phyloP scores from a whole-genome alignment of 192 early-diverging fungal species.

The Dissophora globulifera region DNA sequence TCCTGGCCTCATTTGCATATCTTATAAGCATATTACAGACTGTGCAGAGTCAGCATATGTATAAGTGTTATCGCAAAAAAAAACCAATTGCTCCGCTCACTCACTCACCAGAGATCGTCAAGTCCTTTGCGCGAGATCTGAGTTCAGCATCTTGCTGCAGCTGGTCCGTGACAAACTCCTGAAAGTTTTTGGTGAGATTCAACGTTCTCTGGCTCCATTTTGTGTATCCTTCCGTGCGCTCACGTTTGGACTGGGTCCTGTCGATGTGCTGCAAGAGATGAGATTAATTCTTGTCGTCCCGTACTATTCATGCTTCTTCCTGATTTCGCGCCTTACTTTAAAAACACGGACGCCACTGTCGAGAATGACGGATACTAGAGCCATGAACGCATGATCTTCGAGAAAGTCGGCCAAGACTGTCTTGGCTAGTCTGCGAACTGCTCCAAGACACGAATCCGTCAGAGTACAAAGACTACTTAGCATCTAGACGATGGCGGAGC shows the following conservation, averaged over 20 bases:
- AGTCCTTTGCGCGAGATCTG: conserved; percentile 6
- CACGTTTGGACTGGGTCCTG: conserved; percentile 20
- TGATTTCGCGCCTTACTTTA: background rate
- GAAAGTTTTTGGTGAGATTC: conserved; percentile 16
- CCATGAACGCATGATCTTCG: background rate
- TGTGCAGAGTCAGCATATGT: background rate
- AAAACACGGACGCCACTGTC: conserved; percentile 22
- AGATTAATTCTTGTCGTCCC: background rate
- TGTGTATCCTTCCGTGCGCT: conserved; percentile 21
- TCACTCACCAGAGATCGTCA: conserved; percentile 26
- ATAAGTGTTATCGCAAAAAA: too few species aligned
- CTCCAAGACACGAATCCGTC: conserved; percentile 14
- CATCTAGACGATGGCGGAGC: background rate
- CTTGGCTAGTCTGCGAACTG: conserved; percentile 1
- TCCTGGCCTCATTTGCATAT: conserved; percentile 17
- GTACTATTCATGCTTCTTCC: background rate
- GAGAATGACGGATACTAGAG: conserved; percentile 22
- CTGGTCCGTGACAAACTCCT: conserved; percentile 20
- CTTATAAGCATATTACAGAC: conserved; percentile 38
- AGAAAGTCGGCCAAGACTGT: conserved; percentile 1
- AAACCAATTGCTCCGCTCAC: conserved; percentile 16
- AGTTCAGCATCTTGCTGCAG: conserved; percentile 11
- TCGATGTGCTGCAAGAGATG: conserved; percentile 22
- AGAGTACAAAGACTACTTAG: conserved; percentile 23
- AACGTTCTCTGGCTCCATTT: conserved; percentile 27